Base-by-base conservation (phyloP, 192 early-diverging fungal genomes). In the Allomyces javanicus region DNA sequence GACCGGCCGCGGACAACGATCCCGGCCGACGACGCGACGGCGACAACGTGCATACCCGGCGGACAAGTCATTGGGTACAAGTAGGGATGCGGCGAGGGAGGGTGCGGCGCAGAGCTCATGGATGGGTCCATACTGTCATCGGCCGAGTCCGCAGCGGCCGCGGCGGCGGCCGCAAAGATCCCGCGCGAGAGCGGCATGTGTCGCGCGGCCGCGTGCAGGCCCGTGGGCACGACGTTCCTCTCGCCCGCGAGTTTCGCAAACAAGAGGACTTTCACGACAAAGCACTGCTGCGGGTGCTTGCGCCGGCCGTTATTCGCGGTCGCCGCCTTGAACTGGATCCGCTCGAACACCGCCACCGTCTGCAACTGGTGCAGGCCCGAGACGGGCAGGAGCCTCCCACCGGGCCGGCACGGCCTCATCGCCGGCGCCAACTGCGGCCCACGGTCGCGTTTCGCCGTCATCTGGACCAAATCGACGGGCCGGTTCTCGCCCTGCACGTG, bases 261-360 rank as follows among this genome's bases (percentile, higher is more conserved):
- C 24, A 96, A 76, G 68, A 90, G 86, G 0, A 92, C 83, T 24
- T 80, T 71, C 50, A 96, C 78, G n/a, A 85, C 79, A 68, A 94
- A 93, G 76, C 93, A 95, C 71, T 97, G 95, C 73, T 97, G 95
- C 12, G 93, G 91, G 17, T 89, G 90, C 23, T 90, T 78, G 61
- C 93, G 83, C 73, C 92, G 92, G 63, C 91, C 90, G 68, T 94
- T 96, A 74, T 96, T 97, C 25, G 90, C 90, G 0, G 95, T 97
- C 23, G 94, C 93, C 0, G 88, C 87, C 70, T 96, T 96, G 84
- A 97, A 97, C 77, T 97, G 95, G 45, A 97, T 79, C 44, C 95
- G 82, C 66, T 97, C 92, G 72, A 91, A 97, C 55, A 89, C 88
- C 10, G 85, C 83, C 0, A 82, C 76, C 26, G 77, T 74, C 33